These are phyloP conservation scores for Candida railenensis DNA, from an alignment of 805 yeast species.

Conservation along the genomic window DNA sequence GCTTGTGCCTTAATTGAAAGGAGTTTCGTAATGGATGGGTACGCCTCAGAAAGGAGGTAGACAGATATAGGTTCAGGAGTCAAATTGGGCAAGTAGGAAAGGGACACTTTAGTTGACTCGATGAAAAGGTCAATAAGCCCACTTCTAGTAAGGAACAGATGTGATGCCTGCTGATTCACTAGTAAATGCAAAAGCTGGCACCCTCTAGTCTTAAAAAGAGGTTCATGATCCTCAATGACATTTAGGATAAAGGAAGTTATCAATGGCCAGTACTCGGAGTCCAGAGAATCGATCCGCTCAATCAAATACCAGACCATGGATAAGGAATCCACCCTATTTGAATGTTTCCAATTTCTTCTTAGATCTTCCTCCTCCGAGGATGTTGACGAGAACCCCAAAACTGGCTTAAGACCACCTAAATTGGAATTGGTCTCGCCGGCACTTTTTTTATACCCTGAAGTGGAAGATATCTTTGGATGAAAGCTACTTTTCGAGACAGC, in stretches of 20 bases:
- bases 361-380: conserved; percentile 19
- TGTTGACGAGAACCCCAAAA: conserved; percentile 13
- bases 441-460: neutral
- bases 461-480: neutral
- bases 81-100: conserved; percentile 26
- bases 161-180: conserved; percentile 5
- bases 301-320: conserved; percentile 27
- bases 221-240: conserved; percentile 33
- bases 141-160: conserved; percentile 15
- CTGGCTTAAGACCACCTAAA: conserved; percentile 13
- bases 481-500: neutral
- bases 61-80: conserved; percentile 23
- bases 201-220: conserved; percentile 25
- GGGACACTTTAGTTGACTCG: conserved; percentile 22
- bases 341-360: conserved; percentile 26
- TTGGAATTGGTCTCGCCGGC: neutral
- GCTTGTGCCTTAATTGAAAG: neutral
- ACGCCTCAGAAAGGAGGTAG: conserved; percentile 20
- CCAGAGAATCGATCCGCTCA: conserved; percentile 3
- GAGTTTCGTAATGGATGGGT: conserved; percentile 13
- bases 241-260: conserved; percentile 33
- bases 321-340: conserved; percentile 19
- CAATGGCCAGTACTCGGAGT: conserved; percentile 19
- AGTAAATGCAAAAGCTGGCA: conserved; percentile 17
- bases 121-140: conserved; percentile 27